A percentile compares a stretch with the other conserved stretches of the same genome.
Evolutionary conservation across 1,284 basidiomycete species (phyloP).

Genomic region (Naganishia albida): DNA sequence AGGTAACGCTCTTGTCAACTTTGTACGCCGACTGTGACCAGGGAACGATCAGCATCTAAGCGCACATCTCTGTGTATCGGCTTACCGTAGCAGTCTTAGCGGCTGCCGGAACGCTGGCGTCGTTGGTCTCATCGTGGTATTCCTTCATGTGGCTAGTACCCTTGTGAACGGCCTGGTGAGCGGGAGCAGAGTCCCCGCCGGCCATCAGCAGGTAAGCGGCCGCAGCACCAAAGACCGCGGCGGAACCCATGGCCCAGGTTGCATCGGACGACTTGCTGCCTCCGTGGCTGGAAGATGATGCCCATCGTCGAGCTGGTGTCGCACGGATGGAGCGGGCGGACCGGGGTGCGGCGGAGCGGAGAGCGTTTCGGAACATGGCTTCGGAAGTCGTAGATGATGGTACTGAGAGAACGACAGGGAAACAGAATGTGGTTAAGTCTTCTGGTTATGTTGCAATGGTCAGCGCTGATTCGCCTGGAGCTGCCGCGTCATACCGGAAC

Average conservation of each 20-base stretch:
- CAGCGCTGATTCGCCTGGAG: slow-evolving; percentile 16
- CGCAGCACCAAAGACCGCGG: slow-evolving; percentile 31
- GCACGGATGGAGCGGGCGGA: slow-evolving; percentile 24
- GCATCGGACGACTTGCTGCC: slow-evolving; percentile 24
- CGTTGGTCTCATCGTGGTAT: slow-evolving; percentile 28
- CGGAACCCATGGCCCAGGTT: slow-evolving; percentile 31
- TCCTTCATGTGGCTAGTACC: slow-evolving; percentile 33
- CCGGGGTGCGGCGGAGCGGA: slow-evolving; percentile 27
- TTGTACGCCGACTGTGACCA: slow-evolving; percentile 20
- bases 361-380: slow-evolving; percentile 32
- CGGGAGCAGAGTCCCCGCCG: slow-evolving; percentile 23
- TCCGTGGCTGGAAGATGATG: slow-evolving; percentile 7
- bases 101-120: slow-evolving; percentile 25
- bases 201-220: slow-evolving; percentile 30
- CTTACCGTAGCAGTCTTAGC: slow-evolving; percentile 19
- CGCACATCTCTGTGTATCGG: no score
- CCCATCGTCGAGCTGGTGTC: slow-evolving; percentile 26
- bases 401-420: neutral
- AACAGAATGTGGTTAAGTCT: neutral
- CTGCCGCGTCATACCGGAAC: neutral
- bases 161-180: slow-evolving; percentile 19
- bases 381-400: neutral
- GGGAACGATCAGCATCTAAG: no score
- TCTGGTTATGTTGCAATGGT: neutral
- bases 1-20: slow-evolving; percentile 23